Conservation (phyloP, 768 basidiomycete genomes). For the Coprinopsis cinerea region DNA sequence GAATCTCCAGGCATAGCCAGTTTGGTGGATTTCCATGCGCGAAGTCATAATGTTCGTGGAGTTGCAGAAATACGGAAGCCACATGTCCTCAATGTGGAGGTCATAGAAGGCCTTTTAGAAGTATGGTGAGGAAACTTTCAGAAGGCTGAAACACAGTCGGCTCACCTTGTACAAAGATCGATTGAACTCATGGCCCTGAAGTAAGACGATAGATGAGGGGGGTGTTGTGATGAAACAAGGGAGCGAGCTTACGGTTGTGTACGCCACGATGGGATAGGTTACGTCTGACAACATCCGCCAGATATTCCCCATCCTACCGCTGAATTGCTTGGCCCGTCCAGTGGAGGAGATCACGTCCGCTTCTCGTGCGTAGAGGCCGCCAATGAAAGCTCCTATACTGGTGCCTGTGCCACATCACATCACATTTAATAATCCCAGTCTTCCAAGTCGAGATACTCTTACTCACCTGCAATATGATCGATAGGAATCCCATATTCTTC, state of each 20-base stretch:
- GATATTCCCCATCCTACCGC: constrained; percentile 85
- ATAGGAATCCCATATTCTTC: constrained; percentile 92
- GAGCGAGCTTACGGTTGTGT: constrained; percentile 59
- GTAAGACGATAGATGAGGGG: constrained; percentile 3
- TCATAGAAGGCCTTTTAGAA: constrained; percentile 74
- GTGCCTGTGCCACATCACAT: constrained; percentile 44
- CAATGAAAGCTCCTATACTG: constrained; percentile 89
- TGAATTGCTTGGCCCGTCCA: constrained; percentile 88
- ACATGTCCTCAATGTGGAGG: constrained; percentile 95
- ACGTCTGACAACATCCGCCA: constrained; percentile 94
- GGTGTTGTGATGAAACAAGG: background rate
- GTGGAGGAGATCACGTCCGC: constrained; percentile 83
- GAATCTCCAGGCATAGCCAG: constrained; percentile 97
- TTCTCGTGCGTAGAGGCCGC: constrained; percentile 92
- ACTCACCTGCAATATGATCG: constrained; percentile 80
- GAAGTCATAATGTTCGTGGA: constrained; percentile 96
- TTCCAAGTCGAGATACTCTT: constrained; percentile 2
- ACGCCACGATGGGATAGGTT: constrained; percentile 87
- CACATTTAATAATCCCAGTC: background rate
- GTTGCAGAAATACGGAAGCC: constrained; percentile 98
- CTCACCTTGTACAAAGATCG: constrained; percentile 85
- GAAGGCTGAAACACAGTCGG: background rate
- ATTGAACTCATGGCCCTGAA: constrained; percentile 90
- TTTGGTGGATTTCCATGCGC: constrained; percentile 94
- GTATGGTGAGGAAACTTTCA: background rate